A percentile compares a stretch with the other conserved stretches of the same genome.
These are phyloP conservation scores for Fraxinus xanthoxyloides DNA, from an alignment of 305 asterid genomes.

Conservation along the genomic window DNA sequence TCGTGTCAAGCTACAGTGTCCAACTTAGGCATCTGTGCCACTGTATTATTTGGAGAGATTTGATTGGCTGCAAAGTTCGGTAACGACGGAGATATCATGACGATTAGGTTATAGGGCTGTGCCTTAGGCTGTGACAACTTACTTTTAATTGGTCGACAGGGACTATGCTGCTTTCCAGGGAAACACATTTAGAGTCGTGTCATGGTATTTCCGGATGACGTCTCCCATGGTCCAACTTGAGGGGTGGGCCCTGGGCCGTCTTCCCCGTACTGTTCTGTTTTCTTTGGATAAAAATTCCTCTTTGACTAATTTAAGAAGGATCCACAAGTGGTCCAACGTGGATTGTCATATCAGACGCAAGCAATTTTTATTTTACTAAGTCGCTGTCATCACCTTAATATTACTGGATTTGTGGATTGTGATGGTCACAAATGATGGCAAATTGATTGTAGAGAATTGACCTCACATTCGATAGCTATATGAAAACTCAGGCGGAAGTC, in stretches of 20 bases:
- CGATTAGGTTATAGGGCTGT: neutral
- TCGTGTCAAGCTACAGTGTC: neutral
- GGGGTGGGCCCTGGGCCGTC: neutral
- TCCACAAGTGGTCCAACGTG: neutral
- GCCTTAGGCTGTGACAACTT: neutral
- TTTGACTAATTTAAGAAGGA: neutral
- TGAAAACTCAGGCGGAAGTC: neutral
- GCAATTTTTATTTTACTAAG: neutral
- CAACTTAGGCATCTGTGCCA: neutral
- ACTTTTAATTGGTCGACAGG: neutral
- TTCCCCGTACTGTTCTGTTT: neutral
- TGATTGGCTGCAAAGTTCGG: neutral
- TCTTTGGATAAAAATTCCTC: neutral
- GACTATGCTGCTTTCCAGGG: neutral
- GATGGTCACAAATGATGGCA: neutral
- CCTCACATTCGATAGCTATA: neutral
- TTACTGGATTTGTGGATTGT: conserved; percentile 6
- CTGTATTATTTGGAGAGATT: neutral
- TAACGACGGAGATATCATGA: neutral
- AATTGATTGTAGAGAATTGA: conserved; percentile 9
- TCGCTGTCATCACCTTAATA: neutral
- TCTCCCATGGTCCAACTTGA: neutral
- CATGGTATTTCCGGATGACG: neutral
- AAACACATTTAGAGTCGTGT: neutral
- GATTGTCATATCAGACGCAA: neutral